Evolutionary conservation across 768 basidiomycete genomes (phyloP).

Genomic region (Rossbeevera mucosa): DNA sequence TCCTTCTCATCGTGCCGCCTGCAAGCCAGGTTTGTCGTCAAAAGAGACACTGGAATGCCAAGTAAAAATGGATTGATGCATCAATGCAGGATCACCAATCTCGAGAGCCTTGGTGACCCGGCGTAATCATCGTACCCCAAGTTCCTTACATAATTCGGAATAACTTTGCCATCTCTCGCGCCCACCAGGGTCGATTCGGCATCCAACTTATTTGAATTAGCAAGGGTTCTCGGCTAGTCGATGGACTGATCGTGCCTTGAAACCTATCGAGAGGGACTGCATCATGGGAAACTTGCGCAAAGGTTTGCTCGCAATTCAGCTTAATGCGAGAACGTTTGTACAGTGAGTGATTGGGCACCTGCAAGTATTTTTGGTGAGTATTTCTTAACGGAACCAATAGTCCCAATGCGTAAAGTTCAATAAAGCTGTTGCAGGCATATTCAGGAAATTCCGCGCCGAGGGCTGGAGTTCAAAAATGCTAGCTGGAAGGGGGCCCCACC

Average conservation of each 20-base stretch:
- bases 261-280: background rate
- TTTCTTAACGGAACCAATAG: background rate
- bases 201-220: background rate
- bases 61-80: background rate
- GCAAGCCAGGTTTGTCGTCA: conserved; percentile 9
- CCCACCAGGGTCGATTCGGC: conserved; percentile 1
- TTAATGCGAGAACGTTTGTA: background rate
- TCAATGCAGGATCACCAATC: conserved; percentile 17
- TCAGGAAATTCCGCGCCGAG: background rate
- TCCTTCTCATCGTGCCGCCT: conserved; percentile 20
- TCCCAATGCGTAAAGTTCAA: background rate
- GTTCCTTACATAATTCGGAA: background rate
- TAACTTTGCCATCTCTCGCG: background rate
- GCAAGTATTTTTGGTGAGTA: background rate
- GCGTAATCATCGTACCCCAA: background rate
- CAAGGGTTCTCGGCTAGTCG: background rate
- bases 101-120: background rate
- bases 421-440: background rate
- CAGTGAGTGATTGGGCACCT: too few species aligned
- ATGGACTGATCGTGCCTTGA: background rate
- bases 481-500: background rate
- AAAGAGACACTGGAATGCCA: background rate
- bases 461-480: background rate
- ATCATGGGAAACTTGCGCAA: background rate
- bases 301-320: background rate